Evolutionary conservation across 768 basidiomycete genomes (phyloP), one percentile per base, ranked within the genome.

Genomic region (Cystofilobasidium capitatum): DNA sequence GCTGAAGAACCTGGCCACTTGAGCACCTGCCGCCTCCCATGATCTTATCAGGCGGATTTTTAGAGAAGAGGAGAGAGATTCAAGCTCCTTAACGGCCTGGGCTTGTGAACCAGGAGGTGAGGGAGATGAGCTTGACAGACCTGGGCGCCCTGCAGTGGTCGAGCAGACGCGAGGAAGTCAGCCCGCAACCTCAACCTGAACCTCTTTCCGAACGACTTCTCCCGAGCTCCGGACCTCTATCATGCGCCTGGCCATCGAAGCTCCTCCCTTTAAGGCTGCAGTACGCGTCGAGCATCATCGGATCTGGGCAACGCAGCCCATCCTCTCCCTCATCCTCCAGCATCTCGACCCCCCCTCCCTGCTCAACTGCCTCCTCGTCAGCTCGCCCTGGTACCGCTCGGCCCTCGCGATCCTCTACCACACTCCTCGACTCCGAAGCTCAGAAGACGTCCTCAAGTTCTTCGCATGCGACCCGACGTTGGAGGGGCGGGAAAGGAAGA

Each of bases 291-390:
- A 20, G 20, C 24, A 26, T 29, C 51, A 55, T 17, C 51, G 51
- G 7, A 4, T 55, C 6, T 55, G 51, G 51, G 17, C 62, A 0
- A 64, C 26, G 26, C 33, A 35, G 0, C 36, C 39, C 26, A n/a
- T 64, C n/a, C 51, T 64, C 37, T 33, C 39, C 36, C 51, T 55
- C 3, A 54, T 64, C 51, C 54, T 64, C 5, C 51, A 55, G 51
- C 54, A 42, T 37, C 63, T 64, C 29, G 31, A 54, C 37, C 39
- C 54, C 49, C 35, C 63, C 31, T 0, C 26, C 17, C 36, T 29
- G 33, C 63, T 64, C 36, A 3, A 2, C 51, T 16, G 49, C 63
- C 54, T 64, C 24, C 37, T 54, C 39, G 63, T 64, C 39, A 40
- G 36, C 14, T 14, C 37, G 0, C 9, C 26, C 1, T 64, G 51